Conservation (phyloP, 441 rosid species). For the Euphorbia schlechtendalii region DNA sequence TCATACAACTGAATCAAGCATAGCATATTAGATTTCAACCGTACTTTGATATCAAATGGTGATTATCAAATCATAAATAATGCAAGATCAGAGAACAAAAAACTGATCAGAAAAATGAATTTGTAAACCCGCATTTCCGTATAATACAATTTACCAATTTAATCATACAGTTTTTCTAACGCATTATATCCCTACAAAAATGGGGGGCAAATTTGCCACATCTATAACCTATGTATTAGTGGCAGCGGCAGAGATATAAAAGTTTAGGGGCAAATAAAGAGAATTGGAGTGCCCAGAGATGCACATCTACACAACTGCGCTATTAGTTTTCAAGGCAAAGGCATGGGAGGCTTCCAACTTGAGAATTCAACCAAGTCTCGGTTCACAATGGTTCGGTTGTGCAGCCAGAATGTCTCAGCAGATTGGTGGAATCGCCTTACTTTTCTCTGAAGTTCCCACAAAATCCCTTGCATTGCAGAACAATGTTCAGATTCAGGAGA, state of each 20-base stretch:
- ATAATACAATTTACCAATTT: not conserved
- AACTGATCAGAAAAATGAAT: too few relatives aligned
- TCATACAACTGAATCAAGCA: too few relatives aligned
- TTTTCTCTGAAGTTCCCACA: constrained; percentile 96
- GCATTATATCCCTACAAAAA: too few relatives aligned
- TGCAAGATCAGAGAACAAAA: too few relatives aligned
- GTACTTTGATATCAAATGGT: too few relatives aligned
- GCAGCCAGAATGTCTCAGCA: constrained; percentile 92
- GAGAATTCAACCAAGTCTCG: constrained; percentile 61
- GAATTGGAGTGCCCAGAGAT: too few relatives aligned
- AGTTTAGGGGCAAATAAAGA: too few relatives aligned
- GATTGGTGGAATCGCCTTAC: constrained; percentile 86
- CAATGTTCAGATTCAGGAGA: constrained; percentile 59
- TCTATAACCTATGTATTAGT: constrained; percentile 1
- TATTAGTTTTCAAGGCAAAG: constrained; percentile 48
- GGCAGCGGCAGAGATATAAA: constrained; percentile 10
- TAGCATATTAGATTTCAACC: too few relatives aligned
- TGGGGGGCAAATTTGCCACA: not conserved
- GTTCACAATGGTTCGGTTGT: constrained; percentile 63
- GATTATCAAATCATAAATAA: too few relatives aligned
- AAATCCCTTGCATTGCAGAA: constrained; percentile 68
- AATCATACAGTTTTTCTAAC: not conserved
- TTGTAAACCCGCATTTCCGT: too few relatives aligned
- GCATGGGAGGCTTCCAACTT: constrained; percentile 73
- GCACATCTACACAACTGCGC: not conserved